Evolutionary conservation across 257 asterid genomes (phyloP), one percentile per base, ranked within the genome.

Genomic region (Solanum stenotomum): DNA sequence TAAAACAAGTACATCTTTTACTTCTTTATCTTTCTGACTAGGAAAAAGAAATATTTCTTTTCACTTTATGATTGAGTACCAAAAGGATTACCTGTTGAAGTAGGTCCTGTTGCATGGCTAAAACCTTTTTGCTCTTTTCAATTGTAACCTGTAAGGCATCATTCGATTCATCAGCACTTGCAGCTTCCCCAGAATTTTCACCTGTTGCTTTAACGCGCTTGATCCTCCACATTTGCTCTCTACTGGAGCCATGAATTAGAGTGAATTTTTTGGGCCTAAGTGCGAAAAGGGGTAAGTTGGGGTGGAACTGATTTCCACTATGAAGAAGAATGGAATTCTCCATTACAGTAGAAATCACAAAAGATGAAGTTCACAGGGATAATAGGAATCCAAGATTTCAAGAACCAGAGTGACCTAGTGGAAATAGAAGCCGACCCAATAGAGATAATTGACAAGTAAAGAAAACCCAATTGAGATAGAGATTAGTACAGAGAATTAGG

Each of bases 61-160:
- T 15, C 25, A 79, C 65, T 44, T 79, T 44, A 44, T 79, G 10
- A 42, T 25, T 78, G 35, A 7, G 29, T 13, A 79, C 40, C 14
- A 78, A 42, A 44, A 10, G 33, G 68, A 88, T 83, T n/a, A 97
- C 99, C 98, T 95, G 98, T 84, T 92, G 91, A 75, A 97, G 93
- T 56, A 97, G 95, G 89, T 90, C 91, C 83, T 87, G 94, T 87
- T 97, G 99, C 92, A 91, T 83, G 33, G 95, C 96, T 86, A 96
- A 92, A 83, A 95, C 96, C 89, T 92, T 94, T 86, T 94, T 93
- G 95, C 99, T 93, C 92, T 94, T 96, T 87, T 94, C 96, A 87
- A 94, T 91, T 2, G 99, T 94, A 78, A 92, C 94, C 89, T 95
- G 94, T 37, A 95, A 90, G 61, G 94, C 93, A 76, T 96, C 97